Evolutionary conservation across 2,329 filamentous ascomycete species (phyloP).

Genomic region (Aspergillus tamarii): DNA sequence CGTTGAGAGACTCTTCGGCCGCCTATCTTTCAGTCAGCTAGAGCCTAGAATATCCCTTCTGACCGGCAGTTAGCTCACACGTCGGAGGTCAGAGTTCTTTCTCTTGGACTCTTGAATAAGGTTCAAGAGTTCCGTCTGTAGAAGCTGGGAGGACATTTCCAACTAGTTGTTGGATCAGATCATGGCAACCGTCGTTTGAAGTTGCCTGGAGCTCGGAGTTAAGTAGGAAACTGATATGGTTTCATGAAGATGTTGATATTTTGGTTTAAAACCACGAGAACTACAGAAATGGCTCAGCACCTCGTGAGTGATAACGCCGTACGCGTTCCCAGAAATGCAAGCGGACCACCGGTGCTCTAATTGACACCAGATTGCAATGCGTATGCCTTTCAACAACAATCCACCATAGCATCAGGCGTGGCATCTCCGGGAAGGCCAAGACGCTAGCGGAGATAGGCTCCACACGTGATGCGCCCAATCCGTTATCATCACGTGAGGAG

Average conservation of each 20-base stretch:
- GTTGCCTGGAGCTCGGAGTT: constrained; percentile 15
- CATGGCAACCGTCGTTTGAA: constrained; percentile 31
- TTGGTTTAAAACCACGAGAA: no score
- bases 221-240: constrained; percentile 18
- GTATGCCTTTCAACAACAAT: not conserved
- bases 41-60: constrained; percentile 16
- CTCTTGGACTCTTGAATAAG: constrained; percentile 94
- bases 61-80: constrained; percentile 45
- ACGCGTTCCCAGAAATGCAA: not conserved
- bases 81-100: constrained; percentile 86
- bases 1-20: constrained; percentile 89
- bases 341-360: not conserved
- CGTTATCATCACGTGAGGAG: constrained; percentile 21
- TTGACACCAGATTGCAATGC: not conserved
- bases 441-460: constrained; percentile 17
- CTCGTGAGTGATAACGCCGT: not conserved
- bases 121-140: constrained; percentile 84
- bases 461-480: constrained; percentile 19
- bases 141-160: constrained; percentile 87
- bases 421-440: constrained; percentile 27
- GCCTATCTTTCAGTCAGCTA: constrained; percentile 59
- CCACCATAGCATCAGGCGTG: constrained; percentile 19
- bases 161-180: constrained; percentile 30
- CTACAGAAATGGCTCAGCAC: not conserved
- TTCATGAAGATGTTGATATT: constrained; percentile 17